Conservation (phyloP, 352 stramenopile genomes). For the Elongisporangium anandrum region DNA sequence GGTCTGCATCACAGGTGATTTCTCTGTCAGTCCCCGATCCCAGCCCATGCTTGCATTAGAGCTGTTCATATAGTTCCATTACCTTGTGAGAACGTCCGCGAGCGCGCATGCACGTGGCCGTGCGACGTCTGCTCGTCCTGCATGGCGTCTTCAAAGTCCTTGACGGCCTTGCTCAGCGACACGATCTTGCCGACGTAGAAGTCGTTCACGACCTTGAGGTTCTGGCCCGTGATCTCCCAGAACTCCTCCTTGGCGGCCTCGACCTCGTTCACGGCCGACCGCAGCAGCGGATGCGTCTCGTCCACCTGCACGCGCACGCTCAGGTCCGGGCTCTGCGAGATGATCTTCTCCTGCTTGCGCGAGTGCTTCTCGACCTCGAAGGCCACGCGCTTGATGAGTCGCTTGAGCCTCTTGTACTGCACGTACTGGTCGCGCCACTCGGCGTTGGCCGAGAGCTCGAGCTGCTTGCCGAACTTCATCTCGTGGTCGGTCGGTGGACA, state of each 20-base stretch:
- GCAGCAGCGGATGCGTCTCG: slow-evolving; percentile 61
- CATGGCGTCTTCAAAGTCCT: slow-evolving; percentile 72
- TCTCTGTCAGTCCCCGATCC: not conserved
- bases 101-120: slow-evolving; percentile 71
- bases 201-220: slow-evolving; percentile 83
- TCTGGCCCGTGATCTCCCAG: slow-evolving; percentile 72
- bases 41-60: no score
- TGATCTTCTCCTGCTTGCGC: slow-evolving; percentile 64
- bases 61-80: not conserved
- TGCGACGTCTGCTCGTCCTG: slow-evolving; percentile 63
- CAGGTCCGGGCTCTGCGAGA: slow-evolving; percentile 7
- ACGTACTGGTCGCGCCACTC: slow-evolving; percentile 89
- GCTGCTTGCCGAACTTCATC: slow-evolving; percentile 94
- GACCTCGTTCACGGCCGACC: slow-evolving; percentile 48
- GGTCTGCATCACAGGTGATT: slow-evolving; percentile 29
- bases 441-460: slow-evolving; percentile 87
- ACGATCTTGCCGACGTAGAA: slow-evolving; percentile 76
- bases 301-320: slow-evolving; percentile 41
- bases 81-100: slow-evolving; percentile 61
- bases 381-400: slow-evolving; percentile 87
- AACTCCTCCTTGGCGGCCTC: slow-evolving; percentile 79
- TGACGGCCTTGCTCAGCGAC: slow-evolving; percentile 56
- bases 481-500: not conserved
- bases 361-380: slow-evolving; percentile 86
- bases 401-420: slow-evolving; percentile 91